Evolutionary conservation across 108 stramenopile genomes (phyloP), one percentile per base, ranked within the genome.

Genomic region (Skeletonema costatum): DNA sequence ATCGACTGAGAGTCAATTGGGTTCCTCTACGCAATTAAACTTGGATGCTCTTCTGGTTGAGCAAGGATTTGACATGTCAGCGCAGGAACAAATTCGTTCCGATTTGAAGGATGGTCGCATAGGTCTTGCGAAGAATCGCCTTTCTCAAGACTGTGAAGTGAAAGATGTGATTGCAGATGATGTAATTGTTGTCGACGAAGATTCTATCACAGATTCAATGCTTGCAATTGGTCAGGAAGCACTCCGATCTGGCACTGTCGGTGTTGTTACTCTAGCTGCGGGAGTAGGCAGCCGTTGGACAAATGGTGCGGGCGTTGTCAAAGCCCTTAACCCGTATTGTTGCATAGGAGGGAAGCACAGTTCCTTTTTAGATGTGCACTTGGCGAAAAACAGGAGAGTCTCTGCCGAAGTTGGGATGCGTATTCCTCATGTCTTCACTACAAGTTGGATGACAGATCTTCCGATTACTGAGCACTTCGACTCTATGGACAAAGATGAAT

Each of bases 261-360:
- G 71, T 31, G 76, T 85, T 46, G 74, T 88, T 8, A 84, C 82
- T 14, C 77, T 88, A 12, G 88, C 88, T 10, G 88, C 88, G 12
- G 88, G 88, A 31, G 82, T 88, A 32, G 88, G 88, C 11, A 82
- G 80, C 36, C 82, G 88, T 12, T 88, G 88, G 88, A 86, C 88
- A n/a, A 83, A 86, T 60, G 88, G 88, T 38, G 88, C 88, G 11
- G 88, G 88, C 2, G 83, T 84, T 60, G 85, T 86, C 7, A 88
- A 88, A 66, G 88, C 85, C 5, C 56, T 88, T 6, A 68, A 88
- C 56, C 88, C 88, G 3, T 88, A 74, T 64, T 86, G 85, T 68
- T 86, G 73, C 11, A 66, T 88, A 11, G 77, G 61, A 44, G 88
- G 84, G 31, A 73, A 64, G 25, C 85, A 88, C 56, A 66, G 83